Evolutionary conservation across 2,329 filamentous ascomycete genomes (phyloP), one percentile per base, ranked within the genome.

Genomic region (Penicillium sp.): DNA sequence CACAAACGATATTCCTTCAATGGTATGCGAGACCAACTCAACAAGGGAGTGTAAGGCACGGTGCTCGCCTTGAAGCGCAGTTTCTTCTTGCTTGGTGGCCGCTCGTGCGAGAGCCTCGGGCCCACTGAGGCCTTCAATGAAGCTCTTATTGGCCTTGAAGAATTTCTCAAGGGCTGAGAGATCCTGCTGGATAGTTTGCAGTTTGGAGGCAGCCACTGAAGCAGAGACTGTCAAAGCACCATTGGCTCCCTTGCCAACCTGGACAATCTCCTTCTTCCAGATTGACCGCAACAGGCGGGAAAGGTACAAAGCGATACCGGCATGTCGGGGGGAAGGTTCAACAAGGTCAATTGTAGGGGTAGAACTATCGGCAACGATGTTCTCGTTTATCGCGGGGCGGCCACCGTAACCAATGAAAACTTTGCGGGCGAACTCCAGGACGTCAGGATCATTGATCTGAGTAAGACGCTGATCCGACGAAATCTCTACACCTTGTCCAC

Each of bases 1-100:
- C 4, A 97, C 91, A 67, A 99, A 99, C 0, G 93, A 96, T 51
- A 99, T 96, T 4, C 95, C 95, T 73, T 99, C 95, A 8, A 95
- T 93, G 39, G 97, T 95, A 72, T 91, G 91, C 53, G 89, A 88
- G 73, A 97, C 91, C 24, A 99, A 81, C 62, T 89, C 87, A 60
- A 96, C 86, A 48, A 99, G 79, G 2, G 91, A 91, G 69, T 95
- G 89, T 62, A 99, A 83, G 11, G 93, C 93, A 66, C 96, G 90
- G 71, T 99, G 93, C 74, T 99, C 95, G 14, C 91, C 93, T 73
- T 97, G 93, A 22, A 96, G 81, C 1, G 93, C 91, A 48, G 96
- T 85, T 73, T 98, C 93, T 67, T 97, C 95, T 70, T 96, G 90
- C 62, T 93, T 88, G 55, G 87, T 95, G 0, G 86, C 84, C 1